Conservation (phyloP, 306 rosid species). For the Hippophae rhamnoides region DNA sequence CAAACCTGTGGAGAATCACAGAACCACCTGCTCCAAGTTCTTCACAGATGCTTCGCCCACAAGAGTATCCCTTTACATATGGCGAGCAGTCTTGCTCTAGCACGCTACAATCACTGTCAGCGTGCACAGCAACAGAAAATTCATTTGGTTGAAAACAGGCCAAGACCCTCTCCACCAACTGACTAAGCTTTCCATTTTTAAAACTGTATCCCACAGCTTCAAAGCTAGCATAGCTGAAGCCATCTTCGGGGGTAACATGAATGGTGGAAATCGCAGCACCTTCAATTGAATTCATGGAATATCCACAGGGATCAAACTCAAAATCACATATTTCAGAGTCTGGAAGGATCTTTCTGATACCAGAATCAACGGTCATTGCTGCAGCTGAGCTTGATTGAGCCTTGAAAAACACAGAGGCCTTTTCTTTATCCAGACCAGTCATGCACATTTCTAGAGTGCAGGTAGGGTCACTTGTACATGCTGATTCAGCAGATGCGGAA, state of each 20-base stretch:
- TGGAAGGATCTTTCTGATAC: slow-evolving; percentile 30
- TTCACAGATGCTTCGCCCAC: slow-evolving; percentile 44
- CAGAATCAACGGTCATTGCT: slow-evolving; percentile 44
- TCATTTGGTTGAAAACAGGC: slow-evolving; percentile 46
- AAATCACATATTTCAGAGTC: slow-evolving; percentile 40
- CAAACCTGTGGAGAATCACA: slow-evolving; percentile 42
- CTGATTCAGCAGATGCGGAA: slow-evolving; percentile 21
- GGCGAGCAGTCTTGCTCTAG: slow-evolving; percentile 27
- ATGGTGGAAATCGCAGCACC: slow-evolving; percentile 47
- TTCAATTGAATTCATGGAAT: slow-evolving; percentile 57
- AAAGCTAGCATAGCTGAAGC: slow-evolving; percentile 53
- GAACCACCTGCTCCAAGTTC: slow-evolving; percentile 53
- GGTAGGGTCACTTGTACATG: neutral
- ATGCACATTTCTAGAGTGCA: slow-evolving; percentile 41
- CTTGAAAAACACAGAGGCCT: slow-evolving; percentile 43
- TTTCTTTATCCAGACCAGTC: slow-evolving; percentile 40
- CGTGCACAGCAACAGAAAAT: slow-evolving; percentile 52
- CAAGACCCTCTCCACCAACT: slow-evolving; percentile 38
- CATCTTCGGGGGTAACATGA: slow-evolving; percentile 69
- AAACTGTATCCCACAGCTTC: slow-evolving; percentile 53
- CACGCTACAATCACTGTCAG: slow-evolving; percentile 26
- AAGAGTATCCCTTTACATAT: slow-evolving; percentile 47
- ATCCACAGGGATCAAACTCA: slow-evolving; percentile 57
- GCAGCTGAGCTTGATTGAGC: neutral
- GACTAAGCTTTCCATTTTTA: slow-evolving; percentile 19